Percentiles rank a stretch among this genome's conserved stretches.
Conservation (phyloP, 108 stramenopile genomes). For the Skeletonema tropicum region DNA sequence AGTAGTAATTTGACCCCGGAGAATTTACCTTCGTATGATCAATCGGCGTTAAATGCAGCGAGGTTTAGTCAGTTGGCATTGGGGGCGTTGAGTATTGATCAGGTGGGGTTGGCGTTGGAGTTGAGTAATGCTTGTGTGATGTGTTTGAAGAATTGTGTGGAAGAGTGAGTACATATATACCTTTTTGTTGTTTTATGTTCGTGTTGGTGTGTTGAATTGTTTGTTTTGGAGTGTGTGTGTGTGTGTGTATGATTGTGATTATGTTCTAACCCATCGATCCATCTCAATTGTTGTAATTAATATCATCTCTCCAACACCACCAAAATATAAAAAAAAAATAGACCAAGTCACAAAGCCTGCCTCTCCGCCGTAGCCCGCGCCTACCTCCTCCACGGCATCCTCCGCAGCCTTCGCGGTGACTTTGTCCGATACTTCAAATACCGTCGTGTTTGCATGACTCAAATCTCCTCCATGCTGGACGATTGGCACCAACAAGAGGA, state of each 20-base stretch:
- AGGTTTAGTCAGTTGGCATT: conserved; percentile 84
- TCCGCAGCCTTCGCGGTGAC: conserved; percentile 83
- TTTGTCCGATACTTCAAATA: conserved; percentile 90
- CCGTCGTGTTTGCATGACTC: conserved; percentile 79
- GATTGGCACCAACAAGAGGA: conserved; percentile 4
- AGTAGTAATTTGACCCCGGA: conserved; percentile 7
- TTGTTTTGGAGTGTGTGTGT: no score
- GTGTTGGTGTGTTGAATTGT: background rate
- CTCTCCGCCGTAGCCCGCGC: conserved; percentile 80
- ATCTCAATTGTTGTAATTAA: background rate
- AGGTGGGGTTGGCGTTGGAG: conserved; percentile 75
- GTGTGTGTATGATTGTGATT: conserved; percentile 44
- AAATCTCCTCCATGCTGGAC: conserved; percentile 69
- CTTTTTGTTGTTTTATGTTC: conserved; percentile 62
- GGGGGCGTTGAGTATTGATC: conserved; percentile 83
- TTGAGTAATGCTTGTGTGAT: conserved; percentile 82
- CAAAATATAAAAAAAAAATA: background rate
- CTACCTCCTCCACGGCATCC: conserved; percentile 83
- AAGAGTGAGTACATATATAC: conserved; percentile 43
- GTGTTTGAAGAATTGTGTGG: conserved; percentile 75
- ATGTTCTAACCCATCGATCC: conserved; percentile 50
- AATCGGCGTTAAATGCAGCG: conserved; percentile 75
- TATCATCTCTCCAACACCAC: background rate
- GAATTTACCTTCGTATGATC: conserved; percentile 70
- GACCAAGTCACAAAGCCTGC: conserved; percentile 53